Evolutionary conservation across 805 yeast species (phyloP), one percentile per base, ranked within the genome.

Genomic region (Yamadazyma paraphyllophila): DNA sequence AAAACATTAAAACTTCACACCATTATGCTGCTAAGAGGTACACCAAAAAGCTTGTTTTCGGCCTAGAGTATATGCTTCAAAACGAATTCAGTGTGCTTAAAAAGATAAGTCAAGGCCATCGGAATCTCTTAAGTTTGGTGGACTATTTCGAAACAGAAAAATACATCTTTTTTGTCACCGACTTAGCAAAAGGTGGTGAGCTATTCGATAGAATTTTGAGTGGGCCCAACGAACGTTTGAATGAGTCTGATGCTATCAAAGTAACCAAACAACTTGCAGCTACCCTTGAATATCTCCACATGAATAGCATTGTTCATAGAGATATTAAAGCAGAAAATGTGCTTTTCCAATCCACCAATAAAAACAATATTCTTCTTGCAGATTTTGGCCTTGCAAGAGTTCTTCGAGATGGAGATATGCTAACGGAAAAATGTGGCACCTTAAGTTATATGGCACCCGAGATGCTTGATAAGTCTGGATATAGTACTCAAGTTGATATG

Each of bases 401-500:
- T 32, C 61, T 77, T 7, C 68, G 66, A 27, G 24, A 55, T 24
- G 43, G 49, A 36, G 58, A 67, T 53, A 57, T 63, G 53, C 50
- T 73, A 50, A 10, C 11, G 29, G 36, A 61, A 69, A 50, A 70
- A 84, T 72, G 84, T 55, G 92, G 92, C 0, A 85, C 92, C 1
- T 74, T 85, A 6, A 82, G 87, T 15, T 85, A 85, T 61, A 80
- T 85, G 77, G 85, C 91, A 0, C 92, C 92, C 1, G 91, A 85
- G 57, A 61, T 64, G 41, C 72, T 85, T 34, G 68, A 78, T 44
- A 67, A 76, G 41, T 59, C 66, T 34, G 80, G 81, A n/a, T 85
- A 84, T 53, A 77, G 77, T 20, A 71, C 66, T 50, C 74, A 78
- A 2, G 83, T 84, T 2, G 92, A 85, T 57, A 71, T 85, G 27